Percentiles rank a stretch among this genome's conserved stretches.
Evolutionary conservation across 2,329 filamentous ascomycete genomes (phyloP).

Genomic region (Monosporascus sp.): DNA sequence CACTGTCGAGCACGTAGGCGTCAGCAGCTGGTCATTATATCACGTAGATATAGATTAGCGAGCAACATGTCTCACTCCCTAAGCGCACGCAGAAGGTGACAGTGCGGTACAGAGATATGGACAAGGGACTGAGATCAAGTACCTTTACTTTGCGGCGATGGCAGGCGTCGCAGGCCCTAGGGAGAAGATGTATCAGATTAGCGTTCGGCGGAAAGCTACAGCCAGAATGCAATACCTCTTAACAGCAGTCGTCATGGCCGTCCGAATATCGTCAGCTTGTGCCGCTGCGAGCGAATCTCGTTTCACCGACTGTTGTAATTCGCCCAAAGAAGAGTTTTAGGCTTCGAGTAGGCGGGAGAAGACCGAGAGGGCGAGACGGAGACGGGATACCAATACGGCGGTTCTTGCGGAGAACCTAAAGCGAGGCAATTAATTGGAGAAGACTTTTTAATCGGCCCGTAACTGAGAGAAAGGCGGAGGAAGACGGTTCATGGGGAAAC

Average conservation of each 20-base stretch:
- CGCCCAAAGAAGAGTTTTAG: no score
- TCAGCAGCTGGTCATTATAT: not conserved
- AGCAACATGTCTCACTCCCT: no score
- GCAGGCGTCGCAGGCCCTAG: conserved; percentile 63
- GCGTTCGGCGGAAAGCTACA: not conserved
- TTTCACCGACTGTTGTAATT: no score
- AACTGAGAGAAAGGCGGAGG: conserved; percentile 26
- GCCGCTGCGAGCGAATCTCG: no score
- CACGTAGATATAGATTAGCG: no score
- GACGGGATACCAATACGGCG: no score
- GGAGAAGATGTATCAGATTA: conserved; percentile 7
- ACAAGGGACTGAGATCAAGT: not conserved
- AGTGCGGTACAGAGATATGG: no score
- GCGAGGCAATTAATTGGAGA: conserved; percentile 21
- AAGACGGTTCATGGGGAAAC: conserved; percentile 21
- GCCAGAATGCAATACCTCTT: conserved; percentile 21
- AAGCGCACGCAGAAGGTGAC: no score
- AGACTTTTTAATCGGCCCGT: conserved; percentile 28
- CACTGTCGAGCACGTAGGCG: conserved; percentile 30
- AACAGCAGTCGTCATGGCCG: conserved; percentile 32
- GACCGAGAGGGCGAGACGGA: no score
- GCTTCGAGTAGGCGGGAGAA: no score
- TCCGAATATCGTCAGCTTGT: no score
- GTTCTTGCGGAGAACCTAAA: conserved; percentile 11
- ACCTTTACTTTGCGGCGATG: conserved; percentile 66